Evolutionary conservation across 179 eudicot species (phyloP), one percentile per base, ranked within the genome.

Genomic region (Pouteria campechiana): DNA sequence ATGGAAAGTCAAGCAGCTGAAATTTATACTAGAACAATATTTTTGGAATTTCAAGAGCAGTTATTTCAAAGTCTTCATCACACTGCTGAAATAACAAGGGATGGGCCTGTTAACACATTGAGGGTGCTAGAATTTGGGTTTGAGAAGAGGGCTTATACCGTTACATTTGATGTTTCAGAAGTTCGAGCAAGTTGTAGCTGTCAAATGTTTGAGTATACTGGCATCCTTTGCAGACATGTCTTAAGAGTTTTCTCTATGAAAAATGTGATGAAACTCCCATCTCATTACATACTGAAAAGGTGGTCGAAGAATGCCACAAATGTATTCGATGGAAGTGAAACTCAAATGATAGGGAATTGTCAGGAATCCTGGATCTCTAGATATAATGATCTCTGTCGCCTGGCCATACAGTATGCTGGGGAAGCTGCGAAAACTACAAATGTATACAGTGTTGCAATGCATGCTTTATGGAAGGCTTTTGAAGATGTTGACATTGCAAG

Each of bases 191-290:
- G 62, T 39, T 80, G 90, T 54, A 77, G 74, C 37, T 80, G 90
- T 37, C 81, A 74, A 43, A 73, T 80, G 90, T 80, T 70, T 46
- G 85, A 80, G 65, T 80, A 70, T 55, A 70, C 78, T 12, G 90
- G 90, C 30, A 72, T 77, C 59, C 75, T 80, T 37, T 80, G 85
- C 48, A 58, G 90, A 63, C 90, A 80, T 69, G 62, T 71, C 17
- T 55, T 80, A 55, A 72, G 81, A 1, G 76, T 77, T 34, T 77
- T 77, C 32, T 62, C 79, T 58, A 81, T 65, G 41, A 73, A 73
- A 40, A 77, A 73, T 58, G 67, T 80, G 37, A 74, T 80, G 29
- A 73, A 78, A 22, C 74, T 80, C 29, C 79, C 90, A 8, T 57
- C 66, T 8, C 67, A 68, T 58, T 80, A 73, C 64, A 57, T 80